Conservation (phyloP, 179 eudicot genomes). For the Beta lomatogona region DNA sequence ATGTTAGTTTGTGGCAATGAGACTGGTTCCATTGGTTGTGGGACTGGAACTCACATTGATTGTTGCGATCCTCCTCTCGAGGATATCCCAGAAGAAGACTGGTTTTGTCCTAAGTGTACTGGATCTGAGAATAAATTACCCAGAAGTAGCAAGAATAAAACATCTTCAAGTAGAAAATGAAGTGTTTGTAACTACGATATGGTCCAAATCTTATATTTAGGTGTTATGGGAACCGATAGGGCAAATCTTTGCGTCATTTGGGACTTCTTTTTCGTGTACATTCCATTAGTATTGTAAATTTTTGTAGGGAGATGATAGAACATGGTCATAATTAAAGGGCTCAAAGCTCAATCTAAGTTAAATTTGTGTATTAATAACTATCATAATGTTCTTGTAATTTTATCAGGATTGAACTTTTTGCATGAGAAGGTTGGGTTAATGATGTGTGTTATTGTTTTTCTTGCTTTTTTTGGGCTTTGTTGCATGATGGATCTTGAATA, state of each 20-base stretch:
- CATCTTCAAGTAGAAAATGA: slow-evolving; percentile 6
- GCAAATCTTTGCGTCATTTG: no score
- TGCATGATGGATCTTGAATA: slow-evolving; percentile 12
- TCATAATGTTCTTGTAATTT: not conserved
- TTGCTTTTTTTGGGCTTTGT: not conserved
- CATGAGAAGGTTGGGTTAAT: slow-evolving; percentile 19
- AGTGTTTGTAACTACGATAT: not conserved
- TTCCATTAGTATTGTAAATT: slow-evolving; percentile 24
- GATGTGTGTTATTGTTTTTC: not conserved
- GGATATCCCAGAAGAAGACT: slow-evolving; percentile 68
- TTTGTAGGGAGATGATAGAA: slow-evolving; percentile 9
- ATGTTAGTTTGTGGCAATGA: slow-evolving; percentile 89
- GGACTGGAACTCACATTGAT: slow-evolving; percentile 77
- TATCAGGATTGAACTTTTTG: not conserved
- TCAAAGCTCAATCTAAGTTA: not conserved
- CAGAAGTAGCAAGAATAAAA: slow-evolving; percentile 31
- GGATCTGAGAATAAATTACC: slow-evolving; percentile 18
- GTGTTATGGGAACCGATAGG: no score
- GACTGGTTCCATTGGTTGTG: slow-evolving; percentile 69
- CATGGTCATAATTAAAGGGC: not conserved
- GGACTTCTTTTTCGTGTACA: slow-evolving; percentile 3
- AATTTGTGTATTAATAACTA: not conserved
- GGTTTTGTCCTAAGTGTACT: slow-evolving; percentile 73
- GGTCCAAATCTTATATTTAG: not conserved
- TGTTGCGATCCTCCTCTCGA: slow-evolving; percentile 87